These are phyloP conservation scores for Floccularia luteovirens DNA, from an alignment of 768 basidiomycete species.

Conservation along the genomic window DNA sequence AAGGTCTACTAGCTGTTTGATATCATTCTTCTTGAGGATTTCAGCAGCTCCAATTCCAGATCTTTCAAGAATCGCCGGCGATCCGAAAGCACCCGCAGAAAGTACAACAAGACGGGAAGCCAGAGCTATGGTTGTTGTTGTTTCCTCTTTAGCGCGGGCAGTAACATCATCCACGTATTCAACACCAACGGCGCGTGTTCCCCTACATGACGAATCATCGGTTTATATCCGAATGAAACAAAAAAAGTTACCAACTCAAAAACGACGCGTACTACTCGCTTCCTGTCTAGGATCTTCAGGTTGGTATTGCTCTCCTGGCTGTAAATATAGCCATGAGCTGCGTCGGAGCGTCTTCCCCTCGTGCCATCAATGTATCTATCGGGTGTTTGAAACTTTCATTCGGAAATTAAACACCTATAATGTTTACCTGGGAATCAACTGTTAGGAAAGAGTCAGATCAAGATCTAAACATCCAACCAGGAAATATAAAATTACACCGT, in stretches of 20 bases:
- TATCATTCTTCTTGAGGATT: not conserved
- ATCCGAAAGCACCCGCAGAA: constrained; percentile 47
- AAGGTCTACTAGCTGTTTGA: constrained; percentile 1
- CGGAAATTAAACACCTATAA: too few species aligned
- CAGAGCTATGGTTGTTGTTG: constrained; percentile 15
- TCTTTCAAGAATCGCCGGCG: constrained; percentile 48
- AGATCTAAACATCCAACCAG: too few species aligned
- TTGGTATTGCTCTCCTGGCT: constrained; percentile 35
- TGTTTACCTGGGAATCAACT: too few species aligned
- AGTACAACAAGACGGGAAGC: constrained; percentile 41
- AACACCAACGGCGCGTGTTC: constrained; percentile 37
- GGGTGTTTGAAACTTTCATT: too few species aligned
- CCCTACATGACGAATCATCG: constrained; percentile 14
- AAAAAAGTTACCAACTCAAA: constrained; percentile 34
- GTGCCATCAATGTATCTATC: too few species aligned
- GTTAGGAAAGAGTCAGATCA: too few species aligned
- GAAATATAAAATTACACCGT: constrained; percentile 34
- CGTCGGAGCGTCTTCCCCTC: too few species aligned
- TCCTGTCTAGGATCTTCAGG: constrained; percentile 28
- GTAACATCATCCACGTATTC: constrained; percentile 37
- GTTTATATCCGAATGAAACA: not conserved
- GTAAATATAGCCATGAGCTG: constrained; percentile 46
- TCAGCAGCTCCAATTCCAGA: constrained; percentile 9
- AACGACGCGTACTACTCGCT: constrained; percentile 39
- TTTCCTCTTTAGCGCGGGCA: constrained; percentile 13